Conservation (phyloP, 345 rosid genomes). For the Gossypium stocksii region DNA sequence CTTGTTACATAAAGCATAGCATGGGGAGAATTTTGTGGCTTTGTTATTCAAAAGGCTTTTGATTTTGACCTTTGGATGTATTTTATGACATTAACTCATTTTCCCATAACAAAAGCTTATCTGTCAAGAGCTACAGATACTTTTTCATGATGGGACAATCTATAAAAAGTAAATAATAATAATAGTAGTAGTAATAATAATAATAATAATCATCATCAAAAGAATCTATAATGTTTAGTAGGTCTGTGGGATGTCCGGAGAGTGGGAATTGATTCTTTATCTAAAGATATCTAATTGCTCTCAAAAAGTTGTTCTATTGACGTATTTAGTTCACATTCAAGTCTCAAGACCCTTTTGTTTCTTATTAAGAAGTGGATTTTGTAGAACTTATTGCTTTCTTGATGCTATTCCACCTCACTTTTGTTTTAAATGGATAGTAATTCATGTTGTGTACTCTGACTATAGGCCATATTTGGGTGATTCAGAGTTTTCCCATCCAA, state of each 20-base stretch:
- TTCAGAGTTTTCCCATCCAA: constrained; percentile 22
- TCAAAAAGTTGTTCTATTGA: background rate
- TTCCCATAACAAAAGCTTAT: background rate
- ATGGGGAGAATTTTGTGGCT: background rate
- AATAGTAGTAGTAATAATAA: background rate
- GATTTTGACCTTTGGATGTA: background rate
- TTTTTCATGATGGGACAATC: background rate
- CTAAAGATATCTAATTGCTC: background rate
- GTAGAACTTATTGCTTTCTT: background rate
- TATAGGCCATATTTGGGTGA: constrained; percentile 58
- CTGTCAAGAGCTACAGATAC: background rate
- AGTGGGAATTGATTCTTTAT: background rate
- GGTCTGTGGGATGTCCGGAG: background rate
- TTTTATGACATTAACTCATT: background rate
- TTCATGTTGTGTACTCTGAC: constrained; percentile 13
- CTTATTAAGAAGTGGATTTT: background rate
- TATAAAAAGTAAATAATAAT: background rate
- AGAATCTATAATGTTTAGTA: background rate
- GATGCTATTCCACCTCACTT: background rate
- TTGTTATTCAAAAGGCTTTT: background rate
- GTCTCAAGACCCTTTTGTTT: background rate
- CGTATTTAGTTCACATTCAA: background rate
- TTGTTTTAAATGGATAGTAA: constrained; percentile 11
- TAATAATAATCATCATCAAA: background rate
- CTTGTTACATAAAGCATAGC: background rate